These are phyloP conservation scores for Monosporascus sp. DNA, from an alignment of 2,329 filamentous ascomycete species.

Conservation along the genomic window DNA sequence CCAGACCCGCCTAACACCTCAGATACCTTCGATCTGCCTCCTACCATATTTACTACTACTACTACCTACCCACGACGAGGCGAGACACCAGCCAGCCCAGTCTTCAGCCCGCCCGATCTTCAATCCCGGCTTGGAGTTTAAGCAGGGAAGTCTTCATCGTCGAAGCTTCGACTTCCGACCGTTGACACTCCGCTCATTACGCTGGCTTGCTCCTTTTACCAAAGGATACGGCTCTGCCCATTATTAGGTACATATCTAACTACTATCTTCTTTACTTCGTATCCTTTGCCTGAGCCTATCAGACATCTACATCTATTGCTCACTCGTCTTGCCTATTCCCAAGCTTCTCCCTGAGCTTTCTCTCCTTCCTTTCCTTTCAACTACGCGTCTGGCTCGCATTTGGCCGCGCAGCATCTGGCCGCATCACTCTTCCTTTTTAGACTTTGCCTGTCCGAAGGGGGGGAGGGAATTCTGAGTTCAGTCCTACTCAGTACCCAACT, in stretches of 20 bases:
- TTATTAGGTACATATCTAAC: background rate
- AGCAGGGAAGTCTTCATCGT: background rate
- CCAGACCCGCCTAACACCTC: slow-evolving; percentile 14
- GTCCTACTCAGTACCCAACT: background rate
- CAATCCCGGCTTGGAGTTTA: background rate
- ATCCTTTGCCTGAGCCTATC: too few relatives aligned
- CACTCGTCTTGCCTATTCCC: too few relatives aligned
- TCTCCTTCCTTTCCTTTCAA: too few relatives aligned
- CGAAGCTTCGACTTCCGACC: background rate
- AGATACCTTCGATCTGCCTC: background rate
- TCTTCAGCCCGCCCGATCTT: background rate
- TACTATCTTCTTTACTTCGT: too few relatives aligned
- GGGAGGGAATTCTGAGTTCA: background rate
- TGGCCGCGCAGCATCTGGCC: too few relatives aligned
- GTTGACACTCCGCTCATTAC: background rate
- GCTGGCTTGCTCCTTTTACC: background rate
- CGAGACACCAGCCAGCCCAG: background rate
- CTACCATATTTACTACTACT: background rate
- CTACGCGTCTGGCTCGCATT: too few relatives aligned
- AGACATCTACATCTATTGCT: too few relatives aligned
- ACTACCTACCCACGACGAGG: background rate
- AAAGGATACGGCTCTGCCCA: background rate
- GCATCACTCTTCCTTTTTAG: background rate
- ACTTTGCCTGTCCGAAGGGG: background rate
- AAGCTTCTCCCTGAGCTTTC: too few relatives aligned